phyloP scores from a whole-genome alignment of 179 eudicot species.

The Silene noctiflora region DNA sequence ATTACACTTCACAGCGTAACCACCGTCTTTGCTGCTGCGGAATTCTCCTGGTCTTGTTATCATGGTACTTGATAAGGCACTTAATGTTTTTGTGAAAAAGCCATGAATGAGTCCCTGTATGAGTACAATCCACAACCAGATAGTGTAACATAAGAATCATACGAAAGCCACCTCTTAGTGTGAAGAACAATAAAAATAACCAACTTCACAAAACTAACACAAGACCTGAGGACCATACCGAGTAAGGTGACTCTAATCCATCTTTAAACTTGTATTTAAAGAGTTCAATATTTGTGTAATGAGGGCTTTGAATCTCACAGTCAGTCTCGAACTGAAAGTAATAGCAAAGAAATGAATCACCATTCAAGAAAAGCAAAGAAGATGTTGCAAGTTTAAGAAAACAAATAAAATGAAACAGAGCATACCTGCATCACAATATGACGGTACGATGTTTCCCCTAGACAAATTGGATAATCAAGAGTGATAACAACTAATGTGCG shows the following conservation, averaged over 20 bases:
- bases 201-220: background rate
- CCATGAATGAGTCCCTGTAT: constrained; percentile 90
- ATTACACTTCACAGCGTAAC: constrained; percentile 94
- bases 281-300: constrained; percentile 62
- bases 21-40: constrained; percentile 77
- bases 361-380: too few relatives aligned
- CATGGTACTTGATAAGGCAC: constrained; percentile 87
- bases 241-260: constrained; percentile 70
- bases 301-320: constrained; percentile 55
- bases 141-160: background rate
- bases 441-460: constrained; percentile 93
- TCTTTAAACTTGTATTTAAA: constrained; percentile 72
- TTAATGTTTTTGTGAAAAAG: constrained; percentile 74
- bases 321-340: constrained; percentile 86
- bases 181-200: background rate
- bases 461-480: constrained; percentile 94
- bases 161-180: too few relatives aligned
- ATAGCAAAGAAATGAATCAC: background rate
- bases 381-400: background rate
- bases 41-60: constrained; percentile 92
- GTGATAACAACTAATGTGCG: constrained; percentile 84
- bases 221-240: constrained; percentile 37
- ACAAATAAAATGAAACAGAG: background rate
- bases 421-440: constrained; percentile 97
- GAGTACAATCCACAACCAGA: background rate